These are phyloP conservation scores for Monilinia aucupariae DNA, from an alignment of 2,329 filamentous ascomycete species.

Conservation along the genomic window DNA sequence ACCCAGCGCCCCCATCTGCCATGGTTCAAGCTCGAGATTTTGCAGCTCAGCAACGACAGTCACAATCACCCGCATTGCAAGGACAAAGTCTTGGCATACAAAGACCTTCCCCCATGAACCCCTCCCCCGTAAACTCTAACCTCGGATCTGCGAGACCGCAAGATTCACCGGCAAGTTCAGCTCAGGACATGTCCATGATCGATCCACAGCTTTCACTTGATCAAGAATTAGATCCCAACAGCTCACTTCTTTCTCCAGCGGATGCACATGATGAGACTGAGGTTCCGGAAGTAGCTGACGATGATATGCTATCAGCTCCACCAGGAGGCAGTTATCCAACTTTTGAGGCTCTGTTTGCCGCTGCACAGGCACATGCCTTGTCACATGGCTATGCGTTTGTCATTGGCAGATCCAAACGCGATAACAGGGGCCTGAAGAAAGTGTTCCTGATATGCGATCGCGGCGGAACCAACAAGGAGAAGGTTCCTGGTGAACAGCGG, in stretches of 20 bases:
- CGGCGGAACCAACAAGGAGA: slow-evolving; percentile 56
- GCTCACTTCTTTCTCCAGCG: slow-evolving; percentile 22
- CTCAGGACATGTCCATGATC: slow-evolving; percentile 35
- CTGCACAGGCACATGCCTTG: slow-evolving; percentile 59
- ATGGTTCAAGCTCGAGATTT: slow-evolving; percentile 25
- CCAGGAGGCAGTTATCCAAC: slow-evolving; percentile 61
- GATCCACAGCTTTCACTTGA: slow-evolving; percentile 34
- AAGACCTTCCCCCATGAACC: slow-evolving; percentile 26
- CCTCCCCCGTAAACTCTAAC: slow-evolving; percentile 29
- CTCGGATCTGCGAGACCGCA: slow-evolving; percentile 23
- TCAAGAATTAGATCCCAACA: slow-evolving; percentile 27
- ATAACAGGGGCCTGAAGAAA: slow-evolving; percentile 62
- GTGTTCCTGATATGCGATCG: slow-evolving; percentile 63
- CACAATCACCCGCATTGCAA: slow-evolving; percentile 32
- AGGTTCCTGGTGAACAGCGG: slow-evolving; percentile 34
- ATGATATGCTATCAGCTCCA: slow-evolving; percentile 39
- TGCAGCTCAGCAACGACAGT: slow-evolving; percentile 25
- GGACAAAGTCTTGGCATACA: slow-evolving; percentile 23
- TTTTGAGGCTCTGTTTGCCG: slow-evolving; percentile 59
- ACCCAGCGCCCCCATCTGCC: slow-evolving; percentile 23
- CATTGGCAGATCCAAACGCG: slow-evolving; percentile 59
- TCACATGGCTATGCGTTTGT: slow-evolving; percentile 64
- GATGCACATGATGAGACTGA: slow-evolving; percentile 9
- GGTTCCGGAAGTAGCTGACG: slow-evolving; percentile 26
- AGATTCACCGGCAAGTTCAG: slow-evolving; percentile 26